Conservation (phyloP, 2,329 filamentous ascomycete genomes). For the Colletotrichum eleusines region DNA sequence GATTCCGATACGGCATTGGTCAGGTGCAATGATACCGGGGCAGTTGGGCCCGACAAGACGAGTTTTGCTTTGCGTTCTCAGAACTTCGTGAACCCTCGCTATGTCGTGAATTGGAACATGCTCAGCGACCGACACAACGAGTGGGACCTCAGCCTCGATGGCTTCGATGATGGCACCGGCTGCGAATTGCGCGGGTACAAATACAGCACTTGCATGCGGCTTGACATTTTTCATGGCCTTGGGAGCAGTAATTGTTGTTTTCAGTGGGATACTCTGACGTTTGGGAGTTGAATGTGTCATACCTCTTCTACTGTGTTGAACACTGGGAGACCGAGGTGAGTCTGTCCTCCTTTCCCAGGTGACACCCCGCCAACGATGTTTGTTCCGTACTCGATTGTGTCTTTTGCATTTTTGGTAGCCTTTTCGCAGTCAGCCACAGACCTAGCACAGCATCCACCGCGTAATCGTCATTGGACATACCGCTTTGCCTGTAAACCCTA, state of each 20-base stretch:
- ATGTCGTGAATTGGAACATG: constrained; percentile 85
- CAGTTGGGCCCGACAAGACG: constrained; percentile 85
- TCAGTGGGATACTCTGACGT: too few relatives aligned
- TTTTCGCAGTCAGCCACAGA: constrained; percentile 18
- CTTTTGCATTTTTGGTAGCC: constrained; percentile 54
- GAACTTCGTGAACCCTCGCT: constrained; percentile 75
- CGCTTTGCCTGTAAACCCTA: constrained; percentile 55
- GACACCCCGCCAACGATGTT: constrained; percentile 55
- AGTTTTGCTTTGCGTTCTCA: constrained; percentile 78
- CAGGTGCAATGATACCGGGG: constrained; percentile 82
- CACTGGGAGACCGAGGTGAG: constrained; percentile 52
- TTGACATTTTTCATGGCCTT: constrained; percentile 55
- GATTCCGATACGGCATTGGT: constrained; percentile 67
- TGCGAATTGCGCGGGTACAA: constrained; percentile 76
- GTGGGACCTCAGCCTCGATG: constrained; percentile 81
- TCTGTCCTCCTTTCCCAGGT: constrained; percentile 51
- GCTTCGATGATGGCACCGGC: constrained; percentile 78
- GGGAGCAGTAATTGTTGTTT: not conserved
- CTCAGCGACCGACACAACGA: constrained; percentile 84
- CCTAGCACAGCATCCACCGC: too few relatives aligned
- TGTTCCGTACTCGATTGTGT: constrained; percentile 55
- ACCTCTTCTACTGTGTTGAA: constrained; percentile 52
- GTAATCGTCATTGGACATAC: constrained; percentile 43
- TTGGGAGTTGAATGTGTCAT: not conserved
- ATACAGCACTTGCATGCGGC: constrained; percentile 79